These are phyloP conservation scores for Talaromyces sp. DNA, from an alignment of 2,329 filamentous ascomycete species.

Conservation along the genomic window DNA sequence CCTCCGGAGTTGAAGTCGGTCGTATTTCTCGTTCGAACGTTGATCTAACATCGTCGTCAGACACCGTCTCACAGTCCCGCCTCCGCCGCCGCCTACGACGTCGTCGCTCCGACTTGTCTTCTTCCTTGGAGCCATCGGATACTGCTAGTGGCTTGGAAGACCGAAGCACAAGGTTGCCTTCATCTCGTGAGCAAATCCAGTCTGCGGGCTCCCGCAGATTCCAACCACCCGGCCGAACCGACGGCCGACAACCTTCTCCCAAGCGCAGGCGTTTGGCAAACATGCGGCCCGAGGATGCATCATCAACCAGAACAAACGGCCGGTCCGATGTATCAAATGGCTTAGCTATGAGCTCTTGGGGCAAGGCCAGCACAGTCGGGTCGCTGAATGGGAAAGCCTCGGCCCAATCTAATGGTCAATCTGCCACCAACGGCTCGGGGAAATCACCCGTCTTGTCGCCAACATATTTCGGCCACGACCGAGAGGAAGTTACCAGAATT, in stretches of 20 bases:
- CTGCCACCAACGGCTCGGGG: conserved; percentile 34
- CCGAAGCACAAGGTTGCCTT: conserved; percentile 17
- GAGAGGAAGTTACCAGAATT: conserved; percentile 88
- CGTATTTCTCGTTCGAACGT: conserved; percentile 10
- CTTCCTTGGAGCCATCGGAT: conserved; percentile 20
- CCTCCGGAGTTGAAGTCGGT: conserved; percentile 11
- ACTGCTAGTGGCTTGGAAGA: conserved; percentile 14
- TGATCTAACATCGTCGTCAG: conserved; percentile 9
- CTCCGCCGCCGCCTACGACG: conserved; percentile 25
- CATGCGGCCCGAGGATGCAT: conserved; percentile 59
- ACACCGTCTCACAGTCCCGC: conserved; percentile 12
- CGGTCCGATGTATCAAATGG: conserved; percentile 54
- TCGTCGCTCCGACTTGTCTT: conserved; percentile 16
- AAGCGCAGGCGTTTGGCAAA: conserved; percentile 56
- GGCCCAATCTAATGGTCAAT: conserved; percentile 30
- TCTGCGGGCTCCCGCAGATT: conserved; percentile 17
- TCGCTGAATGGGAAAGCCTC: conserved; percentile 51
- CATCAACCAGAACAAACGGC: conserved; percentile 48
- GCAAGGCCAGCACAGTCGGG: conserved; percentile 43
- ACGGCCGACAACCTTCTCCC: conserved; percentile 32
- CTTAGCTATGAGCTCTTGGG: conserved; percentile 38
- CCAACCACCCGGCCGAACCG: conserved; percentile 20
- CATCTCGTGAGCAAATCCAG: conserved; percentile 21
- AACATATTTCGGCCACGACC: conserved; percentile 75
- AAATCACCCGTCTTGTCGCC: conserved; percentile 25